Evolutionary conservation across 257 asterid genomes (phyloP), one percentile per base, ranked within the genome.

Genomic region (Capsicum chinense): DNA sequence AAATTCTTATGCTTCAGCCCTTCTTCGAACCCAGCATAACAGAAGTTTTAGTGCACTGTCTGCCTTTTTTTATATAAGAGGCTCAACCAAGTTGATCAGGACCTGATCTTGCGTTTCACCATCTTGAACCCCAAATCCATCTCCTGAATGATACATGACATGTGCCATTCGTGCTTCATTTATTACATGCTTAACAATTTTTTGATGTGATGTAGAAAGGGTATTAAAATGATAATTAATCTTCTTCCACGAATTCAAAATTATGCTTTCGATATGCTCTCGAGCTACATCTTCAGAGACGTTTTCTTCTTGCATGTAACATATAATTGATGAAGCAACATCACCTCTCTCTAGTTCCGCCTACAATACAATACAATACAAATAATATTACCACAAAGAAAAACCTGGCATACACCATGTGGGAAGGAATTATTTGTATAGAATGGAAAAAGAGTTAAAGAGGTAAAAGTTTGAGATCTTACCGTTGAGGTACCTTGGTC

Each of bases 271-370:
- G 3, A 92, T 81, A 66, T 91, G 90, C 6, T 63, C 89, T 37
- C 93, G 86, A 14, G 90, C 91, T 80, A 83, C 88, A 50, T 83
- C 88, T 37, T 91, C 92, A 0, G 90, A 56, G 0, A 82, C 93
- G 47, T 86, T 88, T 33, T 88, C 87, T 60, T 93, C 92, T 67
- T 88, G 81, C 97, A 92, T 91, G 88, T 88, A 85, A 69, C 97
- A 93, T 6, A 83, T 48, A 56, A 93, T 90, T 33, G 97, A 92
- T 1, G 94, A 91, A 42, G 94, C 89, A 0, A 91, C 93, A 56
- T 93, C 94, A 3, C 97, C 95, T 83, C 97, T 87, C 85, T 87
- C 94, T 63, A 87, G 42, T 70, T 92, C 97, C 19, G 88, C 94
- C 97, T 92, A 66, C 54, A 13, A 66, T 33, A 33, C 17, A 13